phyloP scores from a whole-genome alignment of 2,329 filamentous ascomycete species.

The Pyrenophora seminiperda region DNA sequence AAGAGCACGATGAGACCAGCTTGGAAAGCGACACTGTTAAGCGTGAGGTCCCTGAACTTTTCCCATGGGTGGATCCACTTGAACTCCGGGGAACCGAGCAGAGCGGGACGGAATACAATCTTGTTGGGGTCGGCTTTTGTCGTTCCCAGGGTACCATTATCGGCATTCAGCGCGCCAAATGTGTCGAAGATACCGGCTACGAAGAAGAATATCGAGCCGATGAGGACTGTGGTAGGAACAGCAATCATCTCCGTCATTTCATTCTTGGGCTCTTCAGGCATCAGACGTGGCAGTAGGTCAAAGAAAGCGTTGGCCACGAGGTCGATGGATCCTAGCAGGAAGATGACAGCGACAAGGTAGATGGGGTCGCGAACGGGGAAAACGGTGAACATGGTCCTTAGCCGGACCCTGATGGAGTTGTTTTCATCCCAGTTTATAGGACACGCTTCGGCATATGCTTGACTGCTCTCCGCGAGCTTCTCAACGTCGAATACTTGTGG shows the following conservation, averaged over 20 bases:
- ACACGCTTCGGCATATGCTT: constrained; percentile 1
- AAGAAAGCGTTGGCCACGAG: constrained; percentile 37
- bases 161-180: constrained; percentile 31
- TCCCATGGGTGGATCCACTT: constrained; percentile 27
- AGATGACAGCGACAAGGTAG: constrained; percentile 36
- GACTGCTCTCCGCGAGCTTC: not conserved
- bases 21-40: constrained; percentile 33
- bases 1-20: constrained; percentile 38
- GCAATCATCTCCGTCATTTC: constrained; percentile 27
- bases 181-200: constrained; percentile 35
- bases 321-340: constrained; percentile 30
- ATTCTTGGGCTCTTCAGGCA: constrained; percentile 11
- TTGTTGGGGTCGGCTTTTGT: constrained; percentile 12
- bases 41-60: constrained; percentile 26
- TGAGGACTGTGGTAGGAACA: constrained; percentile 29
- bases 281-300: constrained; percentile 27
- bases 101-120: constrained; percentile 30
- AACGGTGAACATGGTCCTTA: constrained; percentile 26
- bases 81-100: constrained; percentile 32
- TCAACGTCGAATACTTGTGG: constrained; percentile 7
- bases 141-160: constrained; percentile 23
- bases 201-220: constrained; percentile 37
- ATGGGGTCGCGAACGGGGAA: constrained; percentile 38
- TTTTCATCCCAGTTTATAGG: constrained; percentile 5
- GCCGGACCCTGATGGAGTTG: constrained; percentile 2